Percentiles rank a stretch among this genome's conserved stretches.
Evolutionary conservation across 2,329 filamentous ascomycete species (phyloP).

Genomic region (Colletotrichum tanaceti): DNA sequence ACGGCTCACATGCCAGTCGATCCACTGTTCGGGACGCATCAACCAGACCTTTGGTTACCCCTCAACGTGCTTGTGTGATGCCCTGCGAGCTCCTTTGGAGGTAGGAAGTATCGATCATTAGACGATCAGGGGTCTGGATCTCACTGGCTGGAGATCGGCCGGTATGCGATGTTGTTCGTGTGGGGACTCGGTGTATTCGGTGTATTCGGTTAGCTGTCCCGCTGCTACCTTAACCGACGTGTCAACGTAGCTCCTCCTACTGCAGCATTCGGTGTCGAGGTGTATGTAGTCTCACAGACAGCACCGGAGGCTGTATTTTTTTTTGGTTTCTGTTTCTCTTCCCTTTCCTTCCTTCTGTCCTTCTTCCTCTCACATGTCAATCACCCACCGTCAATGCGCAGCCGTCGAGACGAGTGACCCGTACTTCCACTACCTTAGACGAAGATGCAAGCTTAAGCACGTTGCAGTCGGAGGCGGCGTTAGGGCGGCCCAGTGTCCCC

Average conservation of each 20-base stretch:
- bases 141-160: constrained; percentile 4
- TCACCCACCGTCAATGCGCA: constrained; percentile 3
- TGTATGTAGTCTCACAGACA: neutral
- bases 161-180: constrained; percentile 2
- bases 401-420: constrained; percentile 3
- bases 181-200: constrained; percentile 8
- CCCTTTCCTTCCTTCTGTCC: no score
- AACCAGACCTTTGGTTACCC: constrained; percentile 1
- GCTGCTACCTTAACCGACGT: constrained; percentile 17
- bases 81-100: neutral
- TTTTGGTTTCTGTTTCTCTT: neutral
- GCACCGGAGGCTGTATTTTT: neutral
- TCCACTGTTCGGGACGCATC: neutral
- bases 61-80: neutral
- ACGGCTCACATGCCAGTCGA: constrained; percentile 25
- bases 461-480: constrained; percentile 8
- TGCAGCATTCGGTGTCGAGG: neutral
- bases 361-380: constrained; percentile 27
- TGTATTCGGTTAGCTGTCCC: neutral
- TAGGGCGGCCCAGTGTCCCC: constrained; percentile 18
- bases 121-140: constrained; percentile 3
- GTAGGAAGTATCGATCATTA: constrained; percentile 14
- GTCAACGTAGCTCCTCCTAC: constrained; percentile 3
- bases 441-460: neutral
- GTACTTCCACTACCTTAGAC: neutral